Evolutionary conservation across 345 rosid species (phyloP).

Genomic region (Syzygium aqueum): DNA sequence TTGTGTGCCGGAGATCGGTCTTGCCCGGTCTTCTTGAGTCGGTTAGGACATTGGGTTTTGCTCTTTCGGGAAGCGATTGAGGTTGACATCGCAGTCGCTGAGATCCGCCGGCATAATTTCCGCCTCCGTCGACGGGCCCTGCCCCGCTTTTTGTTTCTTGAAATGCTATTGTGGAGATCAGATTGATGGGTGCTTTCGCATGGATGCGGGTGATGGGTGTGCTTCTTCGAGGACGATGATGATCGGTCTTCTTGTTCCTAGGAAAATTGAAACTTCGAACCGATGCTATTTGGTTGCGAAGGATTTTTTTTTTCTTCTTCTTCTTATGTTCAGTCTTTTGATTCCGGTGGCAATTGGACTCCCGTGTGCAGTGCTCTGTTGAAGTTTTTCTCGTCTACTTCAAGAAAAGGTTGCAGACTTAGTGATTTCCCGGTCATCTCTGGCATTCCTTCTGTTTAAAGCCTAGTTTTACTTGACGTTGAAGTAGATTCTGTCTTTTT

Average conservation of each 20-base stretch:
- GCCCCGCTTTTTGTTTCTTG: rapidly evolving
- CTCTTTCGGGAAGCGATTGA: not conserved
- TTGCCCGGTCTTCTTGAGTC: not conserved
- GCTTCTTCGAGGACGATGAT: not conserved
- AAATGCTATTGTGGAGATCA: not conserved
- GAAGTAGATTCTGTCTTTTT: not conserved
- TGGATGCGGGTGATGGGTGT: not conserved
- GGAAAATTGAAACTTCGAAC: not conserved
- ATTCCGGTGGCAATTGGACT: not conserved
- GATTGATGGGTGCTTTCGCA: not conserved
- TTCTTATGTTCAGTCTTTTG: not conserved
- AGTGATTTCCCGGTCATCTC: not conserved
- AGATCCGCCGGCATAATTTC: not conserved
- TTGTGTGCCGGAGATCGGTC: not conserved
- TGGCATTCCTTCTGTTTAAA: not conserved
- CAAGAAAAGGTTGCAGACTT: not conserved
- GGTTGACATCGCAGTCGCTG: not conserved
- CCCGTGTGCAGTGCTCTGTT: not conserved
- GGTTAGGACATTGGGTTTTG: not conserved
- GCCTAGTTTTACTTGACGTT: not conserved
- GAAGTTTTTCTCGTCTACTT: not conserved
- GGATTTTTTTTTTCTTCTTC: too few species aligned
- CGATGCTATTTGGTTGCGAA: not conserved
- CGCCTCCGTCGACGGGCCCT: not conserved
- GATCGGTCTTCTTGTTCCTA: not conserved